phyloP scores from a whole-genome alignment of 305 asterid species.

The Plantago lanceolata region DNA sequence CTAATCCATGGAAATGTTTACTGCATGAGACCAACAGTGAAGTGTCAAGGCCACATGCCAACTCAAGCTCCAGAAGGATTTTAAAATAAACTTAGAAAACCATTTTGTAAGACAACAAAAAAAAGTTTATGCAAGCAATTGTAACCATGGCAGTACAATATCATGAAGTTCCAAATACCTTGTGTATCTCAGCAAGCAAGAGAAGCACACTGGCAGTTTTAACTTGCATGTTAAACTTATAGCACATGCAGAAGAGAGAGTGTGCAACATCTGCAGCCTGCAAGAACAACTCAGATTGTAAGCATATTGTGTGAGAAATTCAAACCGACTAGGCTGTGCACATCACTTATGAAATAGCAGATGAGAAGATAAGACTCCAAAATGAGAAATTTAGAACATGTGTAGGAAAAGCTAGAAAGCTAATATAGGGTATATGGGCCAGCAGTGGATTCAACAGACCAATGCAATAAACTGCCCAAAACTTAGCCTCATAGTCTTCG shows the following conservation, averaged over 20 bases:
- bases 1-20: constrained; percentile 8
- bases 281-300: constrained; percentile 29
- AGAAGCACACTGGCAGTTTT: constrained; percentile 87
- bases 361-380: not conserved
- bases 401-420: not conserved
- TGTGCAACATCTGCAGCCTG: constrained; percentile 90
- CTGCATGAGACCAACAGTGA: not conserved
- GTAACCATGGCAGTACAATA: constrained; percentile 15
- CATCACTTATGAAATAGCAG: not conserved
- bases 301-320: constrained; percentile 13
- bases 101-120: not conserved
- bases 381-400: not conserved
- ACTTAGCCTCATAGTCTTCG: not conserved
- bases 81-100: not conserved
- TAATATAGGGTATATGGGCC: no score
- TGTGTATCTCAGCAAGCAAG: constrained; percentile 93
- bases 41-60: not conserved
- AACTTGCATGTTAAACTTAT: constrained; percentile 78
- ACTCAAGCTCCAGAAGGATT: not conserved
- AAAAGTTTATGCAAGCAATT: not conserved
- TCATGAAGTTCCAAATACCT: constrained; percentile 42
- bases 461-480: not conserved
- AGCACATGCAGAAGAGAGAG: constrained; percentile 72
- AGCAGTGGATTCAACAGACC: not conserved
- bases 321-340: not conserved